Evolutionary conservation across 2,329 filamentous ascomycete species (phyloP), one percentile per base, ranked within the genome.

Genomic region (Ophidiomyces ophidiicola): DNA sequence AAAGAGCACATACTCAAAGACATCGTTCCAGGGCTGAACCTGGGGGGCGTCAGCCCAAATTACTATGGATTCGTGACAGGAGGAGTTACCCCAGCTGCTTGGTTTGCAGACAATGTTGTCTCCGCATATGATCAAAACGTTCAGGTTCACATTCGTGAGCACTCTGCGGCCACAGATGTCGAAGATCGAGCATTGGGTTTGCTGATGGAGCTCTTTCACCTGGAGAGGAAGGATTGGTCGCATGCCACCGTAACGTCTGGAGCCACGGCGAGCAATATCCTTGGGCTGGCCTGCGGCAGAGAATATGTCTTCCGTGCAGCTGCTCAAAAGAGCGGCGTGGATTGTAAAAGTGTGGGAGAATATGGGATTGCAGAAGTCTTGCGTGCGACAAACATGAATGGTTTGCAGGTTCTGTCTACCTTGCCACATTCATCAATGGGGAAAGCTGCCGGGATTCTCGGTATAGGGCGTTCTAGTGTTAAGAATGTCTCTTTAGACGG

Each of bases 51-150:
- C 29, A 76, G 72, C 30, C 60, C 75, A 7, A 74, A 76, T 39
- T 93, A 92, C 67, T 92, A 84, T 57, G 87, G 85, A 43, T 94
- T 94, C 56, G 81, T 94, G 4, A 93, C 80, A 0, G 88, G 88
- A 31, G 82, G 84, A 10, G 68, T 71, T 5, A 82, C 87, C 0
- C 83, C 85, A 4, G 76, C 85, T 17, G 86, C 86, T 21, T 71
- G 80, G 49, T 73, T 83, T 39, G 87, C 85, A 1, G 88, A 94
- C 57, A 81, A 85, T 47, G 62, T 94, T n/a, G 85, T 88, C 44
- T 78, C 78, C 4, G 71, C 74, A 6, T 72, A 80, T 44, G 87
- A 94, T 55, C 84, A 93, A 56, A 94, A 87, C 57, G 78, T 86
- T 3, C 72, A 79, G 42, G 82, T 93, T 1, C 86, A 94, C 56